Conservation (phyloP, 768 basidiomycete genomes). For the Rickenella mellea region DNA sequence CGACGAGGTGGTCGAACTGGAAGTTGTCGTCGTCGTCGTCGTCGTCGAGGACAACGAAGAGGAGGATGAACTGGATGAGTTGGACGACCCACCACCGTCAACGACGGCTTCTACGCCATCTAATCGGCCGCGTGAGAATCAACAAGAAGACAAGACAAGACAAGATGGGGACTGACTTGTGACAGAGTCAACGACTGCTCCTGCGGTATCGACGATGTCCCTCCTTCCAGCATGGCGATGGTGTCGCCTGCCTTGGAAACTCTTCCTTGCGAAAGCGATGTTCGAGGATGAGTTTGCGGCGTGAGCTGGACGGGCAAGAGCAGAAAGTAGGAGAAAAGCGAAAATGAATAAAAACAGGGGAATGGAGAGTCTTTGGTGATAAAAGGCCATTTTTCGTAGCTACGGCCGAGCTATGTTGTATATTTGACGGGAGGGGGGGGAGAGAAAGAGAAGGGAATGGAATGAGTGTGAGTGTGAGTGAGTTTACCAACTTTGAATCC, state of each 20-base stretch:
- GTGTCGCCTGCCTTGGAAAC: too few relatives aligned
- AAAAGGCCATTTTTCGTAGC: neutral
- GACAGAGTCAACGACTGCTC: too few relatives aligned
- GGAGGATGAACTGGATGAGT: conserved; percentile 5
- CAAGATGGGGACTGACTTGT: too few relatives aligned
- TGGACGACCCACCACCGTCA: too few relatives aligned
- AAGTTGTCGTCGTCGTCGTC: conserved; percentile 3
- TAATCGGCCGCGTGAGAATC: too few relatives aligned
- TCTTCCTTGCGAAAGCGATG: conserved; percentile 26
- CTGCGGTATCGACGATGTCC: too few relatives aligned
- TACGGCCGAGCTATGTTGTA: conserved; percentile 3
- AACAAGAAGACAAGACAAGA: too few relatives aligned
- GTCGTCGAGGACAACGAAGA: conserved; percentile 1
- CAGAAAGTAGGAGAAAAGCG: conserved; percentile 8
- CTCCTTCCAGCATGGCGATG: too few relatives aligned
- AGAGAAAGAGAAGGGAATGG: conserved; percentile 2
- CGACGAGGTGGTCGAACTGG: conserved; percentile 3
- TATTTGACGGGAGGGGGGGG: conserved; percentile 1
- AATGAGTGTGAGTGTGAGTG: too few relatives aligned
- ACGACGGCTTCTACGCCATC: too few relatives aligned
- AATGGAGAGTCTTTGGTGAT: conserved; percentile 4
- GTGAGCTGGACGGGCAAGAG: conserved; percentile 10
- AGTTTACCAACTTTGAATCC: too few relatives aligned
- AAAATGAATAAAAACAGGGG: conserved; percentile 9
- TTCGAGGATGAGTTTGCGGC: conserved; percentile 30